Conservation (phyloP, 169 alveolate genomes). For the Plasmodium yoelii region DNA sequence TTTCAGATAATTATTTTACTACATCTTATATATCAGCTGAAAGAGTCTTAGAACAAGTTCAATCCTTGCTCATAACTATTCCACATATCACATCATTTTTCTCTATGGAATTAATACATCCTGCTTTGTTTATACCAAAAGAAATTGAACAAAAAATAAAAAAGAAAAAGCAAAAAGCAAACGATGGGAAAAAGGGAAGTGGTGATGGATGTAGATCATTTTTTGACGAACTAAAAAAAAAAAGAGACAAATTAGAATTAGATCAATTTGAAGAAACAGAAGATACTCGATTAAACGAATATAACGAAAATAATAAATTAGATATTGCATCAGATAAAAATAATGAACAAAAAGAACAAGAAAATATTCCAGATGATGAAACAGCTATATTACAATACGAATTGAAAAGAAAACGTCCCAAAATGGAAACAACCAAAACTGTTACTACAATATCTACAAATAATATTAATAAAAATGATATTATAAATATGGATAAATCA, state of each 20-base stretch:
- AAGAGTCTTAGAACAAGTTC: slow-evolving; percentile 84
- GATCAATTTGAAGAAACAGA: not conserved
- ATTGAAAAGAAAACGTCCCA: slow-evolving; percentile 57
- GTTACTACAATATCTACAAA: not conserved
- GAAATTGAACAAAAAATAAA: slow-evolving; percentile 41
- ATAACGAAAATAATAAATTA: not conserved
- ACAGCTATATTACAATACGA: slow-evolving; percentile 70
- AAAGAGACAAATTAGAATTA: not conserved
- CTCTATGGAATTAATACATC: slow-evolving; percentile 35
- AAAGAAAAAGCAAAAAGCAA: not conserved
- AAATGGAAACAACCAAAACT: slow-evolving; percentile 36
- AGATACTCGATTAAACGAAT: not conserved
- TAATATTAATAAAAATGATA: not conserved
- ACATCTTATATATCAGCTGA: slow-evolving; percentile 83
- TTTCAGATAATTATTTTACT: slow-evolving; percentile 52
- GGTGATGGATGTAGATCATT: not conserved
- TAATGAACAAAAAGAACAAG: slow-evolving; percentile 7
- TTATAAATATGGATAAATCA: not conserved
- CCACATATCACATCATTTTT: slow-evolving; percentile 80
- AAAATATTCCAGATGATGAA: slow-evolving; percentile 55
- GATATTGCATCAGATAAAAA: not conserved
- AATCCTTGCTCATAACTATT: slow-evolving; percentile 81
- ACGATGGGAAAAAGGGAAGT: not conserved
- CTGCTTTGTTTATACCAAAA: slow-evolving; percentile 67
- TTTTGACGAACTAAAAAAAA: not conserved